Evolutionary conservation across 106 monocot species (phyloP), one percentile per base, ranked within the genome.

Genomic region (Cymbidium sinense): DNA sequence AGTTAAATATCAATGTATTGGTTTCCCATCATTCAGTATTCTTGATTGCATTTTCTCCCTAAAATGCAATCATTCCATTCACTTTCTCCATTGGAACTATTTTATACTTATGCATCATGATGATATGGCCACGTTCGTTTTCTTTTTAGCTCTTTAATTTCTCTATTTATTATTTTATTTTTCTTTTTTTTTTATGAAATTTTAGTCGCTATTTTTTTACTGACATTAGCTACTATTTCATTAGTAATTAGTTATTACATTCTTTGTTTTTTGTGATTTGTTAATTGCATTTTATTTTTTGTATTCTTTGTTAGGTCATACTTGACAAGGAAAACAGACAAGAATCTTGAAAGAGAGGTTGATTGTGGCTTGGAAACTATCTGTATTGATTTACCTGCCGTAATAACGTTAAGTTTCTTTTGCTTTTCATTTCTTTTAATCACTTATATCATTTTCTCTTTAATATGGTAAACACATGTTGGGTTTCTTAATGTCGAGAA

Each of bases 361-460:
- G 98, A 99, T 90, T 90, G 89, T 13, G 98, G 98, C 4, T 84
- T 99, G 51, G 98, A 99, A 80, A 99, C 94, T 0, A 18, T 99
- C 1, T 89, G 76, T 55, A 72, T 99, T 62, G 89, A 90, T 81
- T 80, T 99, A 25, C 98, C 98, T 20, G 98, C 98, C 78, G 90
- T 99, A 35, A 99, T 99, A 37, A 99, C 98, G 98, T 99, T 99
- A 99, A 82, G n/a, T 37, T 74, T 82, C 64, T 13, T 81, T 23
- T 83, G 19, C 9, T 64, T 67, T 55, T 70, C 12, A 7, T 29
- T 67, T 15, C 23, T 75, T 75, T 44, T 75, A 6, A 7, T 23
- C 52, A 2, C 43, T 29, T 7, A 27, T n/a, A 20, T 70, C 50
- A 9, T 33, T 71, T 30, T 50, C 74, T 15, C 77, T 74, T 43